phyloP scores from a whole-genome alignment of 805 yeast genomes.

The Peterozyma toletana region DNA sequence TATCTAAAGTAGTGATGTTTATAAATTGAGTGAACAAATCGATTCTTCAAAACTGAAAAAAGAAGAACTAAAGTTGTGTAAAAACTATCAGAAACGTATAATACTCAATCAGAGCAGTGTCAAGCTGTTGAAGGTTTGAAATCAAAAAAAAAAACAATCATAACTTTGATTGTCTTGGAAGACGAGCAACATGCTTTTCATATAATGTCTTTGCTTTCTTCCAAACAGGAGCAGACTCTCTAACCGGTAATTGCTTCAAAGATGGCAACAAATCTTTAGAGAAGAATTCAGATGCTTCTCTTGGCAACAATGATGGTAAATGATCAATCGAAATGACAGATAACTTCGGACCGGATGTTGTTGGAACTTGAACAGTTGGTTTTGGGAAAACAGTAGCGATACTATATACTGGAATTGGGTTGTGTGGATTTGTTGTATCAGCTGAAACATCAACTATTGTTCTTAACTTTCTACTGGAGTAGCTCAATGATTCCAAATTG shows the following conservation, averaged over 20 bases:
- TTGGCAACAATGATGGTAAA: constrained; percentile 89
- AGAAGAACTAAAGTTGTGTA: too few species aligned
- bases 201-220: constrained; percentile 76
- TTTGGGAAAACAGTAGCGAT: constrained; percentile 85
- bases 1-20: too few species aligned
- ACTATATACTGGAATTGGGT: constrained; percentile 92
- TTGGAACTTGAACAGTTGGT: constrained; percentile 83
- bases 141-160: constrained; percentile 4
- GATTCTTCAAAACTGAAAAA: too few species aligned
- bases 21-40: too few species aligned
- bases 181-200: constrained; percentile 77
- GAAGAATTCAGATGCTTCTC: constrained; percentile 94
- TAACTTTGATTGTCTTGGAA: constrained; percentile 39
- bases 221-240: constrained; percentile 88
- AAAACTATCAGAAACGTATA: too few species aligned
- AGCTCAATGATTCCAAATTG: constrained; percentile 60
- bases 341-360: constrained; percentile 74
- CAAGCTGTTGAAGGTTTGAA: too few species aligned
- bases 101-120: too few species aligned
- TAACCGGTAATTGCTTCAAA: constrained; percentile 73
- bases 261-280: constrained; percentile 86
- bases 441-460: constrained; percentile 97
- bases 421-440: constrained; percentile 97
- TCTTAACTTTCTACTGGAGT: constrained; percentile 65
- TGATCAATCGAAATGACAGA: constrained; percentile 96